These are phyloP conservation scores for Pyrus betulifolia DNA, from an alignment of 306 rosid species.

Conservation along the genomic window DNA sequence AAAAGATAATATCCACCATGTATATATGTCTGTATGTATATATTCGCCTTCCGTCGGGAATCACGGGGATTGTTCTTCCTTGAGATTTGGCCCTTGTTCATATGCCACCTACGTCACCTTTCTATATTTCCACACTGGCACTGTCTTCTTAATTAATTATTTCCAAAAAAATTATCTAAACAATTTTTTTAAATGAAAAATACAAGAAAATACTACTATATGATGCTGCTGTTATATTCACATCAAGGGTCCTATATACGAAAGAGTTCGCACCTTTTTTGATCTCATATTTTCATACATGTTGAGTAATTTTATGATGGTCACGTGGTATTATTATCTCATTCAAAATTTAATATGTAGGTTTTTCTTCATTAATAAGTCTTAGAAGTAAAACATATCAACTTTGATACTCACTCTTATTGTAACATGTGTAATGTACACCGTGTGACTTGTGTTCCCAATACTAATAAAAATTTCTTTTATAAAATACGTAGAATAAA, in stretches of 20 bases:
- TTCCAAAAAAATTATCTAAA: background rate
- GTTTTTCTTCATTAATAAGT: too few relatives aligned
- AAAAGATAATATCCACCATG: constrained; percentile 19
- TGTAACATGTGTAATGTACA: background rate
- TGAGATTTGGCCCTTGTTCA: constrained; percentile 10
- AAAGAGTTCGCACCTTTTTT: background rate
- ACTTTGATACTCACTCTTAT: too few relatives aligned
- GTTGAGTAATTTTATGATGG: too few relatives aligned
- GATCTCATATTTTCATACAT: too few relatives aligned
- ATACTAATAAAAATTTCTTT: too few relatives aligned
- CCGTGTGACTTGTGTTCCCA: background rate
- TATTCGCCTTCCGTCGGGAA: constrained; percentile 40
- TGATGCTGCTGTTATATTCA: too few relatives aligned
- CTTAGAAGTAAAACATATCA: too few relatives aligned
- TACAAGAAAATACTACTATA: too few relatives aligned
- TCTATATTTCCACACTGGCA: constrained; percentile 9
- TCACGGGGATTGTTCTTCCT: constrained; percentile 66
- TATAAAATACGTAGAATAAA: background rate
- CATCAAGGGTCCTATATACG: too few relatives aligned
- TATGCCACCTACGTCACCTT: background rate
- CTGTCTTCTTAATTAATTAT: background rate
- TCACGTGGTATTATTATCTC: too few relatives aligned
- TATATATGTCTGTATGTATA: background rate
- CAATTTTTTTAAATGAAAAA: background rate
- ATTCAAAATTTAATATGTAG: too few relatives aligned